Evolutionary conservation across 495 filamentous ascomycete genomes (phyloP).

Genomic region (Podospora pseudoanserina): DNA sequence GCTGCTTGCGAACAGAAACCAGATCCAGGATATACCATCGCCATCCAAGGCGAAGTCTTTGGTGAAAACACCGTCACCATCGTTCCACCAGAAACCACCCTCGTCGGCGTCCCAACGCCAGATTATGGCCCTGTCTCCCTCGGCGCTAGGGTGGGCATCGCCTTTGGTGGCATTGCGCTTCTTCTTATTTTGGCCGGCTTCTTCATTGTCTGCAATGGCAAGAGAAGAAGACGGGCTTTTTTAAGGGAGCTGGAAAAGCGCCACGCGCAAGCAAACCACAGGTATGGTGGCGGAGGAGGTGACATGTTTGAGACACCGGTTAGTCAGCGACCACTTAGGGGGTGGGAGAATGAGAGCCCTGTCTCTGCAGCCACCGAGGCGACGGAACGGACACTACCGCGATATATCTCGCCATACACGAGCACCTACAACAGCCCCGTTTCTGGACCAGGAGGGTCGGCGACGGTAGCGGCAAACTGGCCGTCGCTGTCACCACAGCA

Average conservation of each 20-base stretch:
- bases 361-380: conserved; percentile 39
- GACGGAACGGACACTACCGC: conserved; percentile 32
- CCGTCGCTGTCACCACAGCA: conserved; percentile 20
- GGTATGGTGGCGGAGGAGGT: conserved; percentile 21
- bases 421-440: conserved; percentile 48
- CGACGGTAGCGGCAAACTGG: conserved; percentile 27
- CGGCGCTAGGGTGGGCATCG: conserved; percentile 52
- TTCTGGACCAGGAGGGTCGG: conserved; percentile 33
- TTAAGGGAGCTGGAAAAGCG: conserved; percentile 37
- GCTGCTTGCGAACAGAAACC: conserved; percentile 47
- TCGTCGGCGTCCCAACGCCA: conserved; percentile 19
- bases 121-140: conserved; percentile 43
- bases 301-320: conserved; percentile 49
- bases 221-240: conserved; percentile 44
- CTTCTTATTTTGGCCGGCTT: conserved; percentile 42
- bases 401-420: conserved; percentile 48
- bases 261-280: conserved; percentile 30
- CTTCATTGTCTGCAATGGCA: conserved; percentile 48
- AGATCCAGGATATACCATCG: conserved; percentile 35
- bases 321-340: conserved; percentile 45
- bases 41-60: conserved; percentile 50
- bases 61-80: conserved; percentile 38
- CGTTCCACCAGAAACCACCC: conserved; percentile 37
- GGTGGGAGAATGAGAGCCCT: conserved; percentile 45
- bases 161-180: conserved; percentile 43